Evolutionary conservation across 257 asterid genomes (phyloP), one percentile per base, ranked within the genome.

Genomic region (Solanum verrucosum): DNA sequence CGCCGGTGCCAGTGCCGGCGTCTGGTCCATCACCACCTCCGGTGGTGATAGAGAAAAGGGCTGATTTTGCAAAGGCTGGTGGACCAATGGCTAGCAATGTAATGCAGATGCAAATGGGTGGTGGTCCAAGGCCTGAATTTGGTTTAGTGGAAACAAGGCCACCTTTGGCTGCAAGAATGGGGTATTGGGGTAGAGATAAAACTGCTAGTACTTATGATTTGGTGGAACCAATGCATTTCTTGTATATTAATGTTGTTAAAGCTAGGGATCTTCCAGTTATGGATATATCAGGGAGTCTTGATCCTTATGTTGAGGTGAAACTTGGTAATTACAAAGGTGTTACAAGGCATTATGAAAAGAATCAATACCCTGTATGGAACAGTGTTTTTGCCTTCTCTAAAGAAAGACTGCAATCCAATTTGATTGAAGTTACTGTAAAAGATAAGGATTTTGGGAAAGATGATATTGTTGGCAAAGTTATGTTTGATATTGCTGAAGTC

Each of bases 181-280:
- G 99, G 15, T 96, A 96, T 44, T 94, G 98, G 98, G 99, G 99
- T 44, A 91, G 98, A 88, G 98, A 96, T 89, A 96, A 94, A 86
- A 96, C 98, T 7, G 98, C 97, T 7, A 93, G 97, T 87, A 96
- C 98, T 60, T 96, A 96, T 73, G 99, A 96, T 90, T 73, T 96
- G 92, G 99, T 96, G n/a, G 99, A 96, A 89, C 98, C 85, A 35
- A 96, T 96, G 99, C 91, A 94, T 21, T 96, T 91, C 71, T 27
- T 94, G 84, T 96, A 92, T 71, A 92, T 96, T 23, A 38, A 88
- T 15, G 96, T 96, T 21, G 99, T 95, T 2, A 93, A 94, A 85
- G 99, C 99, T 35, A 88, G 35, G 92, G 98, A 95, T 90, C 98
- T 96, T 85, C 98, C 96, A 0, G 91, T 91, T 49, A 96, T 91